Conservation (phyloP, 345 rosid genomes). For the Cardamine resedifolia region DNA sequence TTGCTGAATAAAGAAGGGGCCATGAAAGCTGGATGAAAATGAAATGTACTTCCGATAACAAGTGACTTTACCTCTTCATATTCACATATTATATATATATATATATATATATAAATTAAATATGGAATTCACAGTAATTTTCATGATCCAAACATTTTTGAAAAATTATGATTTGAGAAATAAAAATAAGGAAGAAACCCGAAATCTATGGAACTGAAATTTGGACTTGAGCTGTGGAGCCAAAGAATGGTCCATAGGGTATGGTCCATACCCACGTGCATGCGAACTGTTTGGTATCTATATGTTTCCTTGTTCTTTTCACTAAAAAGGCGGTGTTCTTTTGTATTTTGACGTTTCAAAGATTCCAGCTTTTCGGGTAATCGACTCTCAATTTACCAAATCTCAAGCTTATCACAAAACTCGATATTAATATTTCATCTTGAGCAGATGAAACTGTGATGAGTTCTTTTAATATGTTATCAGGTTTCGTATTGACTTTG, state of each 20-base stretch:
- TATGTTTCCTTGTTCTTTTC: conserved; percentile 23
- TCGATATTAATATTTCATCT: not conserved
- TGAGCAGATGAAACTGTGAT: not conserved
- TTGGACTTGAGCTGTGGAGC: not conserved
- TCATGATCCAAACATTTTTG: conserved; percentile 3
- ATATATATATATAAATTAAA: not conserved
- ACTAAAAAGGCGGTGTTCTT: not conserved
- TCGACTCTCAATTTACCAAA: not conserved
- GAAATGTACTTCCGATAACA: conserved; percentile 26
- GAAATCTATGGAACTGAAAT: conserved; percentile 11
- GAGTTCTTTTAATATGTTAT: not conserved
- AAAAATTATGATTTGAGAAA: not conserved
- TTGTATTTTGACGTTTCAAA: not conserved
- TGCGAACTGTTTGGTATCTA: conserved; percentile 19
- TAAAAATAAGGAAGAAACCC: not conserved
- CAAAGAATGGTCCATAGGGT: conserved; percentile 34
- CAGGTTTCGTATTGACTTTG: not conserved
- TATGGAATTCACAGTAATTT: not conserved
- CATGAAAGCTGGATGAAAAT: conserved; percentile 32
- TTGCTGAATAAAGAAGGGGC: conserved; percentile 3
- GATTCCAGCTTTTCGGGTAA: conserved; percentile 26
- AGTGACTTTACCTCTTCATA: conserved; percentile 28
- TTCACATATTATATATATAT: conserved; percentile 34
- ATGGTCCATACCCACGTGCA: conserved; percentile 36
- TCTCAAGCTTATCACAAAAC: not conserved